Percentiles rank a stretch among this genome's conserved stretches.
phyloP scores from a whole-genome alignment of 2,329 filamentous ascomycete species.

The Pseudophaeomoniella oleicola region DNA sequence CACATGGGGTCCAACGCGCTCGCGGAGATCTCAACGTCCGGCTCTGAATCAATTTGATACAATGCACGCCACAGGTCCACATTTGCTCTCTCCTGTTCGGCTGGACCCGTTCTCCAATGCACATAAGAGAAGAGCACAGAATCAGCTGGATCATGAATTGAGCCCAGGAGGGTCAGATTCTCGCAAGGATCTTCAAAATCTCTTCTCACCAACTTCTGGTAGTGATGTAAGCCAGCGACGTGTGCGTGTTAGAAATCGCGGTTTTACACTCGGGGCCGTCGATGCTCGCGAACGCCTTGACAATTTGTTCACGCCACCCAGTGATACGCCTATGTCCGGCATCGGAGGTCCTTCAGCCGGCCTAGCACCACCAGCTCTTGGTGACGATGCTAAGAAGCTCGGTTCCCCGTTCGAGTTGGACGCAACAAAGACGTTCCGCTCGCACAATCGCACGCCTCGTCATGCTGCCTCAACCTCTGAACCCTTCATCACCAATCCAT shows the following conservation, averaged over 20 bases:
- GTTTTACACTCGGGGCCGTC: slow-evolving; percentile 45
- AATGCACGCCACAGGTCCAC: slow-evolving; percentile 27
- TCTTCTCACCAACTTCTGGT: not conserved
- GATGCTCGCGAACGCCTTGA: slow-evolving; percentile 35
- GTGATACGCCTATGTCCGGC: slow-evolving; percentile 8
- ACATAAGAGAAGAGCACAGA: slow-evolving; percentile 43
- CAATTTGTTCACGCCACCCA: slow-evolving; percentile 38
- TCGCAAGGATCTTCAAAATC: slow-evolving; percentile 20
- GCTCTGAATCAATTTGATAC: slow-evolving; percentile 24
- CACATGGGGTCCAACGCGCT: slow-evolving; percentile 31
- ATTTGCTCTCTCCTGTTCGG: slow-evolving; percentile 37
- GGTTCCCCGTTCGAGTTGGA: slow-evolving; percentile 33
- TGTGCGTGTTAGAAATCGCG: slow-evolving; percentile 45
- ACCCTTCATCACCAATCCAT: slow-evolving; percentile 18
- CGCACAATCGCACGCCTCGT: slow-evolving; percentile 17
- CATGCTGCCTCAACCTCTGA: slow-evolving; percentile 29
- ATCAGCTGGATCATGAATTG: slow-evolving; percentile 37
- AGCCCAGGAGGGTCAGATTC: slow-evolving; percentile 24
- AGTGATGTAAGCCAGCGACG: slow-evolving; percentile 34
- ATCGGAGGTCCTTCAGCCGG: slow-evolving; percentile 8
- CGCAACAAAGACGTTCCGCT: slow-evolving; percentile 17
- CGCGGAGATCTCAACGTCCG: slow-evolving; percentile 14
- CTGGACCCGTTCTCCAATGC: slow-evolving; percentile 38
- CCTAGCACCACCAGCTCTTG: slow-evolving; percentile 18
- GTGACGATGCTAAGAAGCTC: slow-evolving; percentile 29